A percentile compares a stretch with the other conserved stretches of the same genome.
These are phyloP conservation scores for Leptomonas pyrrhocoris DNA, from an alignment of 208 protist species.

Conservation along the genomic window DNA sequence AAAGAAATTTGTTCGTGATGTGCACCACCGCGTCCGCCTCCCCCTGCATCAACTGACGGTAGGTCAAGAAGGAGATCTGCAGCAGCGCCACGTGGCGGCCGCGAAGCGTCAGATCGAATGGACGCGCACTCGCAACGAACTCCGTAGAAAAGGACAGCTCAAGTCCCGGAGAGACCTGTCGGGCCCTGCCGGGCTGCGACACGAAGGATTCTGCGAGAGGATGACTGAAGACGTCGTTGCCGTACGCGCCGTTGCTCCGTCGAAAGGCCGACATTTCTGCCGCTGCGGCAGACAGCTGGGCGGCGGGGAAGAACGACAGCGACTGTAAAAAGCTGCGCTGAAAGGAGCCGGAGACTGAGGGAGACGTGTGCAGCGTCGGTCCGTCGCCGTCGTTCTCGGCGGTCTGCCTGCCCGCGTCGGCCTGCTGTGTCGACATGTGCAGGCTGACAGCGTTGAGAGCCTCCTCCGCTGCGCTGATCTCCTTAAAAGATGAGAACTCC, in stretches of 20 bases:
- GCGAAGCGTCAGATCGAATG: constrained; percentile 1
- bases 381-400: not conserved
- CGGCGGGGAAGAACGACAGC: not conserved
- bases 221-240: not conserved
- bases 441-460: constrained; percentile 17
- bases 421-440: not conserved
- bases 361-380: not conserved
- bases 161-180: not conserved
- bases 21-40: constrained; percentile 13
- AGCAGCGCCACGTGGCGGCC: constrained; percentile 23
- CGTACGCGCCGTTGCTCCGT: not conserved
- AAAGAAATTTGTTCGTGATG: constrained; percentile 37
- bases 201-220: not conserved
- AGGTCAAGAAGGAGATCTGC: not conserved
- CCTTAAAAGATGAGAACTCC: constrained; percentile 9
- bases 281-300: not conserved
- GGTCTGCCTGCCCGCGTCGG: not conserved
- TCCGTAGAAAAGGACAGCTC: not conserved
- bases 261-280: not conserved
- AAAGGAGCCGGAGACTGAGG: not conserved
- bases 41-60: constrained; percentile 10
- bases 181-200: not conserved
- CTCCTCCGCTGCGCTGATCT: constrained; percentile 15
- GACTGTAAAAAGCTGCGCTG: not conserved
- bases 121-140: not conserved